Conservation (phyloP, 2,329 filamentous ascomycete genomes). For the Allantophomopsis lycopodina region DNA sequence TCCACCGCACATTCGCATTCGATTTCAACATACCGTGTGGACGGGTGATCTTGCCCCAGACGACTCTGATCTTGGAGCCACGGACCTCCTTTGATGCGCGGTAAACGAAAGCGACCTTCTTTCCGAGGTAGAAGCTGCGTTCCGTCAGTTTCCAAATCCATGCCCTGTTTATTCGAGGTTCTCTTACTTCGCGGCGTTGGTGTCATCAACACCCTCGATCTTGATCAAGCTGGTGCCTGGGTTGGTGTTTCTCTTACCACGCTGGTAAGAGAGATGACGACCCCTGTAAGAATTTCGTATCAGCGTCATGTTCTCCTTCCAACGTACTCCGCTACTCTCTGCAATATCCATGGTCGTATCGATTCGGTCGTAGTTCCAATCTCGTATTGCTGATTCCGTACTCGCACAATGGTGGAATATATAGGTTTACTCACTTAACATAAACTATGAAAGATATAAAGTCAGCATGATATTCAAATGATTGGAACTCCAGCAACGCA, state of each 20-base stretch:
- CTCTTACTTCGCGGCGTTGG: conserved; percentile 72
- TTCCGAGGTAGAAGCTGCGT: conserved; percentile 79
- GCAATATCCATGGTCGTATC: neutral
- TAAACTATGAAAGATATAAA: conserved; percentile 46
- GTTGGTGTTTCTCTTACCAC: conserved; percentile 83
- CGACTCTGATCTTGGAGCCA: conserved; percentile 96
- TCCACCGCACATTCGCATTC: neutral
- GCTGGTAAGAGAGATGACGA: conserved; percentile 96
- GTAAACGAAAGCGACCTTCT: conserved; percentile 99
- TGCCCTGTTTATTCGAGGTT: neutral
- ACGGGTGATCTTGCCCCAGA: conserved; percentile 97
- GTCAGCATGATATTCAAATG: conserved; percentile 10
- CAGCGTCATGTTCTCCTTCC: neutral
- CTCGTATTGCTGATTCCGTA: conserved; percentile 1
- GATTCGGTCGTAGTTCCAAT: conserved; percentile 2
- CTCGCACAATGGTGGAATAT: no score
- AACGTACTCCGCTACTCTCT: neutral
- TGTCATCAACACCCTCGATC: conserved; percentile 95
- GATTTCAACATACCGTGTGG: conserved; percentile 61
- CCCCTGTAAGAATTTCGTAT: conserved; percentile 43
- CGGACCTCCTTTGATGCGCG: conserved; percentile 87
- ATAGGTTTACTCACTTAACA: conserved; percentile 59
- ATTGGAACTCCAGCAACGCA: conserved; percentile 1
- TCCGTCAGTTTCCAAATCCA: conserved; percentile 8
- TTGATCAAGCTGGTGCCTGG: conserved; percentile 89